Percentiles rank a stretch among this genome's conserved stretches.
Conservation (phyloP, 2,329 filamentous ascomycete genomes). For the Trichophaea hybrida region DNA sequence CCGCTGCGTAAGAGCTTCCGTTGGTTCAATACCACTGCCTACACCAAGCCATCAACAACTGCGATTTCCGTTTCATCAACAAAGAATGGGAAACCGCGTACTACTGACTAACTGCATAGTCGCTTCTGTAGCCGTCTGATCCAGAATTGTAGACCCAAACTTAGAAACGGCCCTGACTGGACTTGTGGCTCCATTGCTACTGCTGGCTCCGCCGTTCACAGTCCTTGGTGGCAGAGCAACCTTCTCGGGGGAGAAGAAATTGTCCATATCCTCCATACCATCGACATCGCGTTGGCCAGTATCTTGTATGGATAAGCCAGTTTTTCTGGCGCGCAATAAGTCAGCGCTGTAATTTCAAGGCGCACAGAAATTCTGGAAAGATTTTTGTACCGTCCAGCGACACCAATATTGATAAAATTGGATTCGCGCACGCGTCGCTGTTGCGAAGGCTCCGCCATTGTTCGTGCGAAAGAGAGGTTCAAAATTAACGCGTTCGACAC, state of each 20-base stretch:
- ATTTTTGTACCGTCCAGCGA: constrained; percentile 17
- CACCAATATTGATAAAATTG: constrained; percentile 19
- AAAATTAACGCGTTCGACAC: neutral
- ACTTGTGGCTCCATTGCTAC: constrained; percentile 20
- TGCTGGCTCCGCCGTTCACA: neutral
- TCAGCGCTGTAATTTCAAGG: too few species aligned
- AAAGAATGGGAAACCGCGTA: neutral
- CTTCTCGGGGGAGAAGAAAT: constrained; percentile 58
- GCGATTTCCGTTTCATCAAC: neutral
- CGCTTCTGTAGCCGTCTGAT: neutral
- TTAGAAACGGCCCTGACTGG: neutral
- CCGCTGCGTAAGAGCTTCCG: neutral
- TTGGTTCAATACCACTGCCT: constrained; percentile 4
- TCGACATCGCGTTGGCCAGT: constrained; percentile 71
- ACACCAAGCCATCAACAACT: neutral
- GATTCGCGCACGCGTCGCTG: constrained; percentile 11
- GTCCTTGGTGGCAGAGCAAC: constrained; percentile 6
- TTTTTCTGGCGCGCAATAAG: constrained; percentile 51
- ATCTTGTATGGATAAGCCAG: constrained; percentile 68
- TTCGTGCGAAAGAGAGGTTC: constrained; percentile 35
- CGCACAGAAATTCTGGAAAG: neutral
- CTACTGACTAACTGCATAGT: neutral
- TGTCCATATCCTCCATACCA: constrained; percentile 77
- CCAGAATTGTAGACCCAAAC: neutral
- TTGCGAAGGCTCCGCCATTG: neutral